Evolutionary conservation across 768 basidiomycete species (phyloP), one percentile per base, ranked within the genome.

Genomic region (Tylopilus rubrobrunneus): DNA sequence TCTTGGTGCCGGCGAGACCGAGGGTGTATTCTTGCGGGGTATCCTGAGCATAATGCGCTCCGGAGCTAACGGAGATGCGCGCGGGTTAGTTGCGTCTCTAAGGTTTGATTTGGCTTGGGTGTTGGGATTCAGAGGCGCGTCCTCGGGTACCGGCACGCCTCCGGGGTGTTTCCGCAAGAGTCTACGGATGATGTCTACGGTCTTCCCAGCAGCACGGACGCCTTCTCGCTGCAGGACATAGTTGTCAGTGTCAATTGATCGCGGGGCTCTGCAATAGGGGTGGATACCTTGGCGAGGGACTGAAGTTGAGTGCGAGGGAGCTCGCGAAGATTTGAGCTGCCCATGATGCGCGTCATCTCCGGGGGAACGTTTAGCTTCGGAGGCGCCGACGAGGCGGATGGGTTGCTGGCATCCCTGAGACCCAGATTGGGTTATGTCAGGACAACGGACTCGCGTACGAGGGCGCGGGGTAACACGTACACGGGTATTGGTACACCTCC

Each of bases 151-250:
- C 2, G 67, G 69, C 0, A 67, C 62, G 0, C 69, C 67, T 25
- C 33, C 37, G n/a, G 69, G 70, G 45, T 65, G 57, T 25, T 66
- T 71, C 34, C 33, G 55, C 11, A 64, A 27, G 41, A 69, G 57
- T 49, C 61, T 53, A 33, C 55, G 53, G 40, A 71, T 65, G 19
- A 67, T 71, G 4, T 61, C 61, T 52, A 63, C 69, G 1, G 59
- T 67, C 56, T 66, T 67, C 3, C 59, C 66, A 17, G 63, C 52
- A 0, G 66, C 67, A 17, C 60, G 59, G 19, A 70, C 33, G 10
- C 53, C 42, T 52, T 71, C 62, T 58, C 54, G 51, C 69, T 71
- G 42, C 1, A 45, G 23, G 31, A 37, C 29, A 21, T 2, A 45
- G 25, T 19, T n/a, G 37, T 49, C 3, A 60, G 43, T 12, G 19